Base-by-base conservation (phyloP, 2,329 filamentous ascomycete species). In the Penicillium frequentans region DNA sequence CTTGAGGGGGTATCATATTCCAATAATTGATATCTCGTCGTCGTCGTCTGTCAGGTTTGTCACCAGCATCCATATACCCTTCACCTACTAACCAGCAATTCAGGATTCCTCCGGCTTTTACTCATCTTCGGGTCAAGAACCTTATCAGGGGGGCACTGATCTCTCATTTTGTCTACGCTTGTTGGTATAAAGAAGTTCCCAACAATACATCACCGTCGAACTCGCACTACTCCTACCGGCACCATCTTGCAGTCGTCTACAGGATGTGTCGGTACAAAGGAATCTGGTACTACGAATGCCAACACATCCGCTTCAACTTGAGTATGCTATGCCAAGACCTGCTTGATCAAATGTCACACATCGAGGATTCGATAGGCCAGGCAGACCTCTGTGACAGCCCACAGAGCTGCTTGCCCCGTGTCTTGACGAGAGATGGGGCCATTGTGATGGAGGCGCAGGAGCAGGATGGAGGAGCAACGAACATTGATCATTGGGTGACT, bases 261-360 rank as follows among this genome's bases (percentile, higher is more conserved):
- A 64, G 19, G 24, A 74, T 74, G 72, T 74, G 72, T 46, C 54
- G 61, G 13, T 72, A 70, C 54, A 43, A 57, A 3, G 62, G 61
- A 16, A 62, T 63, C 21, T 54, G 49, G 46, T 65, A 64, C 57
- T n/a, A 44, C 39, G 49, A 58, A 9, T 73, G 72, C 64, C 51
- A 56, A 10, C 70, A 73, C 51, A 59, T 51, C 4, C 53, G 50
- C 35, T 66, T 68, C 45, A 42, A 63, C 5, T 56, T 71, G 2
- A 37, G 58, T 31, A 23, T 54, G 7, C 66, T 70, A 60, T 75
- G 73, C 58, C 47, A 21, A 4, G 14, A 52, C 5, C 49, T 69
- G 8, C 52, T 65, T 11, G 13, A 43, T n/a, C 66, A 72, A 37
- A 58, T 75, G 1, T 56, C 63, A 11, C 68, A 67, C 3, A 73